Base-by-base conservation (phyloP, 495 filamentous ascomycete species). In the Paragyromitra xinjiangensis region DNA sequence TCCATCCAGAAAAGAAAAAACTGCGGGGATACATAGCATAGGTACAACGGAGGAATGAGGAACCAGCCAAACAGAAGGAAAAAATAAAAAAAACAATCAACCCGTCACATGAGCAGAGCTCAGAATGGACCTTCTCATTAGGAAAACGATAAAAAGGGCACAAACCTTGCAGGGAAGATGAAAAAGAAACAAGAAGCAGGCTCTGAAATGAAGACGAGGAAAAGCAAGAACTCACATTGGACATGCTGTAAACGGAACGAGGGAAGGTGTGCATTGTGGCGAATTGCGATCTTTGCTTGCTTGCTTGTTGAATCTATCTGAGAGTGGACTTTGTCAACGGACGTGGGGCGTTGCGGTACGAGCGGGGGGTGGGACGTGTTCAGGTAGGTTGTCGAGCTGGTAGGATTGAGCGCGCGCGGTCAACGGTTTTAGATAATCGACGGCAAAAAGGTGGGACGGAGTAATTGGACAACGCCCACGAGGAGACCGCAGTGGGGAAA, bases 221-320 rank as follows among this genome's bases (percentile, higher is more conserved):
- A 78, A 79, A 79, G 61, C 59, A 71, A 79, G 61, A 63, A 66
- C 77, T 78, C 51, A 79, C 77, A 53, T 79, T 79, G 77, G 77
- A 79, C 75, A 79, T 79, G 58, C 77, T 79, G 51, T 79, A 79
- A 64, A 79, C 77, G 58, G 77, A 79, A 51, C 77, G 77, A 62
- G 77, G 77, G 45, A 79, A 79, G 8, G 74, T 79, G 40, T 79
- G 77, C 77, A 79, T 79, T 48, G 75, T 79, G 67, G 61, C 62
- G 37, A 67, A 78, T 79, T 51, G 59, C 61, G 37, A 22, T 50
- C 65, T 39, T 71, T 79, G 59, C 77, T 81, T 65, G 51, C 51
- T 55, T 55, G 6, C 42, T 29, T 61, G 71, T 71, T n/a, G 64
- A 73, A 71, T 81, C 12, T 61, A 40, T 34, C 6, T 64, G 48